Percentiles rank a stretch among this genome's conserved stretches.
Conservation (phyloP, 148 eudicot genomes). For the Amaranthus palmeri region DNA sequence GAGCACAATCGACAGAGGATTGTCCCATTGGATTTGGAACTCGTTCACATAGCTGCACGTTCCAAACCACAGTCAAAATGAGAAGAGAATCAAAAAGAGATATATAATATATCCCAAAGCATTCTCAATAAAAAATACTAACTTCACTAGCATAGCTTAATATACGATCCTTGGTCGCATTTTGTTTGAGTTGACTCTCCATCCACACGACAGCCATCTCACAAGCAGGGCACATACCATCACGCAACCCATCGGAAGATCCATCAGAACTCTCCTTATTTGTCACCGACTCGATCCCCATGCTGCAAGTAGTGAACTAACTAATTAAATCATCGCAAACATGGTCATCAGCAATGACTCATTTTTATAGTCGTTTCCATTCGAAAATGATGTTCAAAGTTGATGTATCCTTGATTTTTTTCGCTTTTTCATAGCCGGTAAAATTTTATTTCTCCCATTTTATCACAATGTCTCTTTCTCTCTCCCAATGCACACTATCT, state of each 20-base stretch:
- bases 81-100: background rate
- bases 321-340: background rate
- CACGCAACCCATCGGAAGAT: constrained; percentile 36
- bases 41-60: constrained; percentile 65
- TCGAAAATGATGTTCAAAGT: no score
- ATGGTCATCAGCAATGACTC: background rate
- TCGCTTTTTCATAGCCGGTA: no score
- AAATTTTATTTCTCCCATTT: no score
- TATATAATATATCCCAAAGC: background rate
- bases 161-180: constrained; percentile 64
- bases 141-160: constrained; percentile 68
- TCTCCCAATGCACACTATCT: background rate
- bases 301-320: constrained; percentile 30
- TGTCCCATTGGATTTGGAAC: constrained; percentile 75
- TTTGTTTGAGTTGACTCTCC: constrained; percentile 65
- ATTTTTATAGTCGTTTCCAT: no score
- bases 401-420: no score
- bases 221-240: constrained; percentile 70
- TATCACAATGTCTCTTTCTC: no score
- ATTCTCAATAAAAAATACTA: background rate
- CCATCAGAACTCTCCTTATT: constrained; percentile 37
- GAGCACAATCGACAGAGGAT: constrained; percentile 65
- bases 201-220: constrained; percentile 97
- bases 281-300: constrained; percentile 74
- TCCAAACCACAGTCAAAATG: constrained; percentile 9